Conservation (phyloP, 1,139 yeast species). For the Yamadazyma oceani region DNA sequence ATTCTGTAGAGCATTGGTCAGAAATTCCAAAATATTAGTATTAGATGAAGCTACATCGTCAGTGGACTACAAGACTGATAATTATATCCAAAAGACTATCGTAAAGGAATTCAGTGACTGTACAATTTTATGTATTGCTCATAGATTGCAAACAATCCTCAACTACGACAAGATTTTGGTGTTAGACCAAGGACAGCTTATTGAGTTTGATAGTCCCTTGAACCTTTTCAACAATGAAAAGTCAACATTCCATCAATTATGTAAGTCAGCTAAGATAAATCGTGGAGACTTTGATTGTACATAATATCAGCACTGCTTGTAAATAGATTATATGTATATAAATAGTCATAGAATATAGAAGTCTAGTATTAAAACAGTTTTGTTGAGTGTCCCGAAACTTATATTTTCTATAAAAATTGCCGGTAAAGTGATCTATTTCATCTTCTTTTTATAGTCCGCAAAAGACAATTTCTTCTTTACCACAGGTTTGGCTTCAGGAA, state of each 20-base stretch:
- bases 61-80: conserved; percentile 56
- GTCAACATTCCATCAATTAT: conserved; percentile 42
- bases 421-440: conserved; percentile 31
- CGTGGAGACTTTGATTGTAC: background rate
- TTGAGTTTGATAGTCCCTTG: conserved; percentile 50
- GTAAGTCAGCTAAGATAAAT: conserved; percentile 28
- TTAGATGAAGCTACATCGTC: conserved; percentile 58
- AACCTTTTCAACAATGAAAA: conserved; percentile 30
- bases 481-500: conserved; percentile 15
- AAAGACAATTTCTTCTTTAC: conserved; percentile 70
- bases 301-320: background rate
- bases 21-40: conserved; percentile 46
- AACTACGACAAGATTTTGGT: conserved; percentile 51
- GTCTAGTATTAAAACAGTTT: no score
- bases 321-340: background rate
- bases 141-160: conserved; percentile 51
- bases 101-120: conserved; percentile 43
- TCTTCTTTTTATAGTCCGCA: conserved; percentile 79
- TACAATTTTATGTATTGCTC: conserved; percentile 55
- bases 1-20: conserved; percentile 51
- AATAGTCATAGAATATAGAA: background rate
- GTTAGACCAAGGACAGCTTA: conserved; percentile 48
- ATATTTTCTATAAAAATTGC: background rate
- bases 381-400: no score
- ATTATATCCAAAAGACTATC: conserved; percentile 48